Percentiles rank a stretch among this genome's conserved stretches.
phyloP scores from a whole-genome alignment of 2,329 filamentous ascomycete species.

The Xylaria sp. region DNA sequence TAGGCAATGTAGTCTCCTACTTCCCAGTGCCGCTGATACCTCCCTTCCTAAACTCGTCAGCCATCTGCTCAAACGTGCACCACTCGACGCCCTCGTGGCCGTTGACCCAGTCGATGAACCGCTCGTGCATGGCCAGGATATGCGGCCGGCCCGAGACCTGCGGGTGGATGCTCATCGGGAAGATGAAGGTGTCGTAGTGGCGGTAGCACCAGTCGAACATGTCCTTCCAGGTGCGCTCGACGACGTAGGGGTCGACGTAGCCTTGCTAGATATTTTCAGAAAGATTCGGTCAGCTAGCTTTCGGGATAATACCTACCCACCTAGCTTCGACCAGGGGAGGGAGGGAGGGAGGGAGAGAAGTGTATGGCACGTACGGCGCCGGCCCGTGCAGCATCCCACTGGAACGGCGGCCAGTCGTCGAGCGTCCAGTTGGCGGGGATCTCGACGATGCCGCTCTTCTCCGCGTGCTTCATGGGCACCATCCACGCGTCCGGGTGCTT shows the following conservation, averaged over 20 bases:
- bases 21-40: too few species aligned
- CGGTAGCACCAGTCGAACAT: conserved; percentile 1
- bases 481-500: conserved; percentile 5
- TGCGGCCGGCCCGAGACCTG: conserved; percentile 5
- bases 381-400: too few species aligned
- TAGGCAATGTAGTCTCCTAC: too few species aligned
- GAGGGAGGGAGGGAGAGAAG: too few species aligned
- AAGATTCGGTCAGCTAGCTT: not conserved
- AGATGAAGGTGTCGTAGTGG: conserved; percentile 7
- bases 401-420: conserved; percentile 2
- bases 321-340: too few species aligned
- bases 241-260: conserved; percentile 2
- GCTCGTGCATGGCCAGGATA: conserved; percentile 5
- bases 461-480: conserved; percentile 3
- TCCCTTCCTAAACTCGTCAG: too few species aligned
- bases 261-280: not conserved
- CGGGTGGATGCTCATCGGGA: conserved; percentile 7
- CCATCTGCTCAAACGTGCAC: too few species aligned
- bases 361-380: too few species aligned
- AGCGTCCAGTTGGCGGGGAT: conserved; percentile 6
- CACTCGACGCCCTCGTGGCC: conserved; percentile 6
- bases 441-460: conserved; percentile 2
- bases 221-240: conserved; percentile 4
- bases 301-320: too few species aligned
- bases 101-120: conserved; percentile 6